Conservation (phyloP, 2,329 filamentous ascomycete species). For the Harringtonia aguacate region DNA sequence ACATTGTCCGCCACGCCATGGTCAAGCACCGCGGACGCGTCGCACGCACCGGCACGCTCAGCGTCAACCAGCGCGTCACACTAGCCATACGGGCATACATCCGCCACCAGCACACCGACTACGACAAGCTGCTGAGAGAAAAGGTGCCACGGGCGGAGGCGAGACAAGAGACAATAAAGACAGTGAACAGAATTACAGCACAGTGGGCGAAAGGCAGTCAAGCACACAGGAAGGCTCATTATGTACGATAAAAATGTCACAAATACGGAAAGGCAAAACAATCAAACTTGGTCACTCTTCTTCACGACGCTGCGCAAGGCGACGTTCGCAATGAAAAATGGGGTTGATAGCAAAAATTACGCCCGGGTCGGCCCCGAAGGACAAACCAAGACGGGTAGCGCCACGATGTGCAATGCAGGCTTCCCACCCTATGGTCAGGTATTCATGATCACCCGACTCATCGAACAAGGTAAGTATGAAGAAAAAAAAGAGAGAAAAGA, state of each 20-base stretch:
- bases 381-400: constrained; percentile 16
- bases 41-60: constrained; percentile 29
- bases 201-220: too few species aligned
- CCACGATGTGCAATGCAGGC: constrained; percentile 16
- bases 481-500: constrained; percentile 9
- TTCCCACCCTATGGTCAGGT: constrained; percentile 17
- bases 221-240: too few species aligned
- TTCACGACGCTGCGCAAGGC: constrained; percentile 9
- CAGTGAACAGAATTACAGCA: too few species aligned
- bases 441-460: constrained; percentile 16
- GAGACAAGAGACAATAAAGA: not conserved
- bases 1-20: constrained; percentile 29
- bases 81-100: constrained; percentile 39
- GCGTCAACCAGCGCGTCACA: constrained; percentile 25
- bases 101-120: constrained; percentile 35
- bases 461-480: constrained; percentile 18
- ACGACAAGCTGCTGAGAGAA: constrained; percentile 27
- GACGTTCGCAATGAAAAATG: constrained; percentile 12
- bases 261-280: too few species aligned
- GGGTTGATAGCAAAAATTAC: constrained; percentile 14
- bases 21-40: constrained; percentile 35
- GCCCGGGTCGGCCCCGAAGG: constrained; percentile 16
- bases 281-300: constrained; percentile 7
- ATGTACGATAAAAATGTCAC: too few species aligned
- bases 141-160: not conserved